Conservation (phyloP, 108 stramenopile species). For the Conticribra weissflogii region DNA sequence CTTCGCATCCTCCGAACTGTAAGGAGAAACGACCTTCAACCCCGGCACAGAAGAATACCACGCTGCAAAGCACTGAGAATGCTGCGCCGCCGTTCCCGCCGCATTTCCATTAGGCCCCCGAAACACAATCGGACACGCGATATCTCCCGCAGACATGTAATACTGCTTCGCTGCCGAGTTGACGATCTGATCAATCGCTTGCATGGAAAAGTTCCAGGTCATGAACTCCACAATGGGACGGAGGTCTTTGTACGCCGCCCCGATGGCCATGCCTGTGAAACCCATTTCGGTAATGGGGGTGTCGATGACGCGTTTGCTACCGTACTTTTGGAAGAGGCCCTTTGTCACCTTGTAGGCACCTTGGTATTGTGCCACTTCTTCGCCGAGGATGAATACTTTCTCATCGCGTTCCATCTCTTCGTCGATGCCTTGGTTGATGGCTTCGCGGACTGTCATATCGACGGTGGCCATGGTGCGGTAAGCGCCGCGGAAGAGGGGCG, state of each 20-base stretch:
- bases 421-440: constrained; percentile 96
- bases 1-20: constrained; percentile 96
- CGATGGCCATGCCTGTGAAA: constrained; percentile 96
- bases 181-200: constrained; percentile 99
- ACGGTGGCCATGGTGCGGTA: constrained; percentile 69
- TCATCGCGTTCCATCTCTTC: constrained; percentile 98
- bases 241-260: constrained; percentile 94
- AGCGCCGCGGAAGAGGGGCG: constrained; percentile 7
- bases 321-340: constrained; percentile 97
- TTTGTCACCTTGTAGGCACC: constrained; percentile 99
- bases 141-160: constrained; percentile 97
- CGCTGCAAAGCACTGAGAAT: constrained; percentile 99
- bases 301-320: constrained; percentile 97
- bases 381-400: constrained; percentile 92
- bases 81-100: constrained; percentile 98
- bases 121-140: constrained; percentile 97
- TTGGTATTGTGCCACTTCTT: constrained; percentile 99
- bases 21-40: constrained; percentile 96
- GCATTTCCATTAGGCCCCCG: constrained; percentile 98
- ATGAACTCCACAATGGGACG: constrained; percentile 99
- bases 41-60: constrained; percentile 95
- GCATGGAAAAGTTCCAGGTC: constrained; percentile 99
- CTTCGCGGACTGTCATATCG: constrained; percentile 96
- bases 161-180: constrained; percentile 98
- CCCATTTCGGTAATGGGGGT: constrained; percentile 99